phyloP scores from a whole-genome alignment of 495 filamentous ascomycete genomes.

The Hypoxylon fuscum region DNA sequence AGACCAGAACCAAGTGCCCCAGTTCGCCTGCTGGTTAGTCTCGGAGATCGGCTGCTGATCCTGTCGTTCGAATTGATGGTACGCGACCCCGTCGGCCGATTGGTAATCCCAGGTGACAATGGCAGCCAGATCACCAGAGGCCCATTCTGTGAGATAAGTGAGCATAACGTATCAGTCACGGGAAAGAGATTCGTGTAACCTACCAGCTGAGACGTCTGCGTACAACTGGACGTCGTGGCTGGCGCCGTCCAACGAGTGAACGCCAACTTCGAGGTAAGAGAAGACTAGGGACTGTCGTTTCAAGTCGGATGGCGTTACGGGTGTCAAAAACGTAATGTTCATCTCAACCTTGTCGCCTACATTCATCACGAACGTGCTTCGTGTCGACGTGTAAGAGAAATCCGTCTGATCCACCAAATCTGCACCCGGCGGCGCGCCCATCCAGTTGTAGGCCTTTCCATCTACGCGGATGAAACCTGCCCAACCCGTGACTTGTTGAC shows the following conservation, averaged over 20 bases:
- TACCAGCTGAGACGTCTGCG: conserved; percentile 85
- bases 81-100: conserved; percentile 49
- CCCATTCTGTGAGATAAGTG: conserved; percentile 51
- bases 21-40: conserved; percentile 76
- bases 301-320: conserved; percentile 87
- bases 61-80: conserved; percentile 66
- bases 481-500: conserved; percentile 79
- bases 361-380: conserved; percentile 84
- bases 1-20: conserved; percentile 82
- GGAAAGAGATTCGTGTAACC: conserved; percentile 63
- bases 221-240: conserved; percentile 79
- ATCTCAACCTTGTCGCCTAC: conserved; percentile 72
- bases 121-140: conserved; percentile 51
- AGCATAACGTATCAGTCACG: conserved; percentile 50
- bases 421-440: conserved; percentile 68
- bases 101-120: conserved; percentile 52
- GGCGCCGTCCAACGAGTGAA: conserved; percentile 61
- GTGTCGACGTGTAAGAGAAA: conserved; percentile 85
- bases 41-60: conserved; percentile 76
- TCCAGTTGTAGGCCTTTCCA: conserved; percentile 66
- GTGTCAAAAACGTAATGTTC: conserved; percentile 84
- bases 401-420: conserved; percentile 53
- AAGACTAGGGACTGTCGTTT: conserved; percentile 86
- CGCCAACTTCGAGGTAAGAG: conserved; percentile 81
- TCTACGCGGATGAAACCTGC: conserved; percentile 70